phyloP scores from a whole-genome alignment of 2,329 filamentous ascomycete species.

The Stromatinia cepivora region DNA sequence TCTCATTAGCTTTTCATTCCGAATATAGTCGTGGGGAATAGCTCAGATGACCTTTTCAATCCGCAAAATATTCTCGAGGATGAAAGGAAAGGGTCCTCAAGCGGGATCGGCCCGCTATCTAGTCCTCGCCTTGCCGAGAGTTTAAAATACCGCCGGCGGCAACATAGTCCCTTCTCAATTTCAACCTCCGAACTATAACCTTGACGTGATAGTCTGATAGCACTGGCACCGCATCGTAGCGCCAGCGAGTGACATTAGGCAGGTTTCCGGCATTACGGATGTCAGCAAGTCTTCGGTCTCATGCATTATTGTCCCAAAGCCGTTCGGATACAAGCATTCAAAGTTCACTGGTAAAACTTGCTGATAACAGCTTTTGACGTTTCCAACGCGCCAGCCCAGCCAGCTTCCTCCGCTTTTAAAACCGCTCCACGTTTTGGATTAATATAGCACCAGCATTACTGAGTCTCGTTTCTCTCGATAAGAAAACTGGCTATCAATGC shows the following conservation, averaged over 20 bases:
- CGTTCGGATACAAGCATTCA: neutral
- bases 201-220: slow-evolving; percentile 3
- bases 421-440: neutral
- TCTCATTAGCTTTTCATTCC: neutral
- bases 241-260: neutral
- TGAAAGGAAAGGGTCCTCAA: neutral
- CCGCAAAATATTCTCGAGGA: neutral
- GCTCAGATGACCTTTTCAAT: slow-evolving; percentile 6
- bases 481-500: neutral
- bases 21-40: neutral
- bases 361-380: neutral
- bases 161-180: neutral
- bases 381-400: neutral
- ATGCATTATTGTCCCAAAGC: neutral
- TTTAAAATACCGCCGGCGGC: neutral
- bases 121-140: neutral
- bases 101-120: neutral
- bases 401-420: neutral
- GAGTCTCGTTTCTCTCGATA: neutral
- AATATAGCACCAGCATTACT: neutral
- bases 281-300: neutral
- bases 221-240: neutral
- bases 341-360: neutral
- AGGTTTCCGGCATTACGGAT: neutral
- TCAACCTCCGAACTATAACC: neutral